phyloP scores from a whole-genome alignment of 306 rosid species.

The Hippophae rhamnoides region DNA sequence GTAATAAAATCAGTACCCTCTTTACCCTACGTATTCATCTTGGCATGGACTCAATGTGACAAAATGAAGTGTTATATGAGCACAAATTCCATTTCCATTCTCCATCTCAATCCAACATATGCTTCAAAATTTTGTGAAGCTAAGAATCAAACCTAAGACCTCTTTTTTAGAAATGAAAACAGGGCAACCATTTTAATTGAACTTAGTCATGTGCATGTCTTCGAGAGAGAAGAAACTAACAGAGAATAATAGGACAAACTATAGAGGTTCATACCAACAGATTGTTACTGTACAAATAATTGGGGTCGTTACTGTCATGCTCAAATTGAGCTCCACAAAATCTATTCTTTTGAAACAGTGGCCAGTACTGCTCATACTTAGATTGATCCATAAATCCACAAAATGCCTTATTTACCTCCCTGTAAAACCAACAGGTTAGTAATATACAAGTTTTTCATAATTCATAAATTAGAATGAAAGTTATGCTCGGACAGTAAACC shows the following conservation, averaged over 20 bases:
- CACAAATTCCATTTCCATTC: neutral
- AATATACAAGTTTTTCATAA: conserved; percentile 11
- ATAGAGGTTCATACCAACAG: conserved; percentile 14
- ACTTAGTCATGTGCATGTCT: conserved; percentile 11
- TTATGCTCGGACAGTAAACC: neutral
- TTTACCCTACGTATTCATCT: neutral
- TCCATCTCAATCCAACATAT: conserved; percentile 1
- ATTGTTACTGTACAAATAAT: conserved; percentile 5
- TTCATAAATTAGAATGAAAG: neutral
- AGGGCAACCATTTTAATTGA: neutral
- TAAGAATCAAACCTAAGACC: neutral
- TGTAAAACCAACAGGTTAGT: conserved; percentile 31
- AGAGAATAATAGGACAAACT: conserved; percentile 19
- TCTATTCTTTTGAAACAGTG: conserved; percentile 29
- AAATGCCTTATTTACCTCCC: conserved; percentile 86
- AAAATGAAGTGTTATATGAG: neutral
- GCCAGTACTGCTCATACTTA: conserved; percentile 28
- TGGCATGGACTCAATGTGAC: neutral
- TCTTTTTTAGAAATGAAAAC: neutral
- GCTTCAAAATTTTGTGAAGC: neutral
- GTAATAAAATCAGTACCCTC: neutral
- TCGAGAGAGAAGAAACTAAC: neutral
- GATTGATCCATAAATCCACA: conserved; percentile 64
- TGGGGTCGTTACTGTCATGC: conserved; percentile 10
- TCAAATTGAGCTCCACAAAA: conserved; percentile 12